Evolutionary conservation across 108 stramenopile genomes (phyloP).

Genomic region (Skeletonema menzelii): DNA sequence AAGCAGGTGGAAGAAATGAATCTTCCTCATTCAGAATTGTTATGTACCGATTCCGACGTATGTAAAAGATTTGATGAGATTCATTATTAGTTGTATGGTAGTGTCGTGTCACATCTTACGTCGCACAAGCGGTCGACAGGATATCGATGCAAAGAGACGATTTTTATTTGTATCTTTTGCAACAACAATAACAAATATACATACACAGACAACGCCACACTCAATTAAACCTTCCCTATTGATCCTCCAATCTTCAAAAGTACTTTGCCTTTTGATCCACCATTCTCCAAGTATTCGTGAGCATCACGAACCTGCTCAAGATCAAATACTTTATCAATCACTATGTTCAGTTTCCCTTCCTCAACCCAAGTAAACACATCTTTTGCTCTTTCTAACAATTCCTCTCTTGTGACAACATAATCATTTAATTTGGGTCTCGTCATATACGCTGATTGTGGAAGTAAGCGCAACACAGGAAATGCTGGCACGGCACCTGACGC

Average conservation of each 20-base stretch:
- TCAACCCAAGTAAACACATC: constrained; percentile 61
- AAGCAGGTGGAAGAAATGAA: neutral
- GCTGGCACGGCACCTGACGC: constrained; percentile 64
- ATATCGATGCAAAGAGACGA: too few relatives aligned
- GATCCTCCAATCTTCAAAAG: constrained; percentile 29
- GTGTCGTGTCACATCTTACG: too few relatives aligned
- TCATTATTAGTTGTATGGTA: too few relatives aligned
- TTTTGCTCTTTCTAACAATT: constrained; percentile 43
- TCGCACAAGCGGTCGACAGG: too few relatives aligned
- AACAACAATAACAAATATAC: too few relatives aligned
- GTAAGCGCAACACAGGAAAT: constrained; percentile 56
- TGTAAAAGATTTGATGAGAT: neutral
- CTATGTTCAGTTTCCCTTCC: constrained; percentile 52
- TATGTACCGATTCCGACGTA: neutral
- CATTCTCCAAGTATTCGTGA: constrained; percentile 56
- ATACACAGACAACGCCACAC: too few relatives aligned
- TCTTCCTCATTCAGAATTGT: neutral
- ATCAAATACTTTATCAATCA: constrained; percentile 47
- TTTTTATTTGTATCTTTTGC: too few relatives aligned
- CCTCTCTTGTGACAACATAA: constrained; percentile 51
- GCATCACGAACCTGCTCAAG: constrained; percentile 53
- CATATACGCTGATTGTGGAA: constrained; percentile 50
- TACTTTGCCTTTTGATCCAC: constrained; percentile 62
- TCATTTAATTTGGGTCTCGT: constrained; percentile 66
- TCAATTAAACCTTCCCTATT: too few relatives aligned